Evolutionary conservation across 345 rosid genomes (phyloP).

Genomic region (Excoecaria cochinchinensis): DNA sequence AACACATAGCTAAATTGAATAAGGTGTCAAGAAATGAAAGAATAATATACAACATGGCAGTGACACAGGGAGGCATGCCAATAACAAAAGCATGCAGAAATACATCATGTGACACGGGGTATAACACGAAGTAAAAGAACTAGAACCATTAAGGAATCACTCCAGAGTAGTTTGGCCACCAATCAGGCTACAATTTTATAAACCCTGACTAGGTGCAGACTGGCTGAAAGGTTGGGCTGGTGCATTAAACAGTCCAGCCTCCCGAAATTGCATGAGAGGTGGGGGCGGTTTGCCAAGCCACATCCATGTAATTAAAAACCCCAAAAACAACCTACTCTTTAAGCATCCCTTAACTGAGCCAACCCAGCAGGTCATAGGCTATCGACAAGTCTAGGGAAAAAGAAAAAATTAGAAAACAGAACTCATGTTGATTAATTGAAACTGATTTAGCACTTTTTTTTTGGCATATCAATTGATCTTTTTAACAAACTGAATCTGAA

Average conservation of each 20-base stretch:
- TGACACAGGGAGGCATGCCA: neutral
- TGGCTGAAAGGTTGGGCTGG: neutral
- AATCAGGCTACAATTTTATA: neutral
- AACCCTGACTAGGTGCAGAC: neutral
- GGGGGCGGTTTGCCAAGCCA: neutral
- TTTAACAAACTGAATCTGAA: no score
- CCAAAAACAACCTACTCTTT: neutral
- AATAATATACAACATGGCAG: neutral
- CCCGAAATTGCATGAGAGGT: neutral
- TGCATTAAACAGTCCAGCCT: neutral
- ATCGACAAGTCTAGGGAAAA: neutral
- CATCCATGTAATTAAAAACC: neutral
- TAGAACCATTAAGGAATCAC: neutral
- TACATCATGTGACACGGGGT: neutral
- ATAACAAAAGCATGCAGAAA: neutral
- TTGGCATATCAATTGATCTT: no score
- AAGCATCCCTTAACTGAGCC: neutral
- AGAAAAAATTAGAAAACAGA: no score
- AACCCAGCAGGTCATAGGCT: neutral
- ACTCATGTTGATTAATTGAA: no score
- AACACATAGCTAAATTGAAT: neutral
- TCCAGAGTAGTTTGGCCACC: neutral
- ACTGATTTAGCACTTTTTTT: no score
- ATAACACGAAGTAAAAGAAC: neutral
- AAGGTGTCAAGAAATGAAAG: neutral